Conservation (phyloP, 1,284 basidiomycete species). For the Trichosporon coremiiforme region DNA sequence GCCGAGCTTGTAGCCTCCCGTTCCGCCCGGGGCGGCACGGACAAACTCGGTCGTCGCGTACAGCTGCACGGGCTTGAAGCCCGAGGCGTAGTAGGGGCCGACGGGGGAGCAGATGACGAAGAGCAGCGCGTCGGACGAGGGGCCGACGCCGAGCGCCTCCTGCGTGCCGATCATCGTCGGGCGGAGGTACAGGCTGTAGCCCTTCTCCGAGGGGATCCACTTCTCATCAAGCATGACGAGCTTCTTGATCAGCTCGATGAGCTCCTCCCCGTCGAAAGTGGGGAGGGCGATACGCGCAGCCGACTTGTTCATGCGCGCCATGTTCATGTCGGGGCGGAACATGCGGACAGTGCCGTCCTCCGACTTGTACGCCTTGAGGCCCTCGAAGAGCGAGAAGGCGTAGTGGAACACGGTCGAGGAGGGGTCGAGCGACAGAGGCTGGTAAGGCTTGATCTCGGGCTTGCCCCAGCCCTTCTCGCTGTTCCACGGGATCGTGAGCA, state of each 20-base stretch:
- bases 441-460: slow-evolving; percentile 82
- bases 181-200: slow-evolving; percentile 87
- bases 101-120: slow-evolving; percentile 94
- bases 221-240: slow-evolving; percentile 82
- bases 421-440: slow-evolving; percentile 74
- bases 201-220: slow-evolving; percentile 89
- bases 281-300: slow-evolving; percentile 57
- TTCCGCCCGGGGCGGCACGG: slow-evolving; percentile 88
- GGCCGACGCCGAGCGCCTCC: slow-evolving; percentile 80
- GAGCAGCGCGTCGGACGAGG: slow-evolving; percentile 83
- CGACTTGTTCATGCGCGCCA: slow-evolving; percentile 66
- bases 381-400: slow-evolving; percentile 79
- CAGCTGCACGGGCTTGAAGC: slow-evolving; percentile 93
- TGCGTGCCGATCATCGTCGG: slow-evolving; percentile 82
- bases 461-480: slow-evolving; percentile 73
- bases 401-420: slow-evolving; percentile 91
- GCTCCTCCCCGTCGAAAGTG: slow-evolving; percentile 75
- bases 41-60: slow-evolving; percentile 89
- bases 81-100: slow-evolving; percentile 90
- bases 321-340: slow-evolving; percentile 98
- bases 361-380: slow-evolving; percentile 92
- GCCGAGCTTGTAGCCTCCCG: slow-evolving; percentile 87
- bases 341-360: slow-evolving; percentile 76
- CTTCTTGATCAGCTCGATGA: slow-evolving; percentile 84
- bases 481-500: slow-evolving; percentile 84